Percentiles rank a stretch among this genome's conserved stretches.
These are phyloP conservation scores for Odontarrhena argentea DNA, from an alignment of 345 rosid genomes.

Conservation along the genomic window DNA sequence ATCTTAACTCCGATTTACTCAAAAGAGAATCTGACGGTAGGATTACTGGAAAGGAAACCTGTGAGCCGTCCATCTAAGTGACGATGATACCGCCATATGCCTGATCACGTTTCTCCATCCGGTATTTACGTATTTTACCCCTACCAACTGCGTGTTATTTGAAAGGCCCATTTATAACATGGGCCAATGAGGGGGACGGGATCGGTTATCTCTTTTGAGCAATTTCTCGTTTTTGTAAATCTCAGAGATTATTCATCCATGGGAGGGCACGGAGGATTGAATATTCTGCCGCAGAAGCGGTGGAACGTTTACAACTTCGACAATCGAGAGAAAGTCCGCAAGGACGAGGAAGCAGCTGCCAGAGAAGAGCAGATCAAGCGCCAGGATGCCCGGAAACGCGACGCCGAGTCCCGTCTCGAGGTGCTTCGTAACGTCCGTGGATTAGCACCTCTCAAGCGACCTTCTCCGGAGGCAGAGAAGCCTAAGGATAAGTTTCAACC, in stretches of 20 bases:
- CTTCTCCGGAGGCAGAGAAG: conserved; percentile 33
- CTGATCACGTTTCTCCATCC: too few species aligned
- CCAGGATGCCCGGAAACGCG: conserved; percentile 72
- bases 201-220: too few species aligned
- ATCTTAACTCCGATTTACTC: too few species aligned
- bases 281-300: conserved; percentile 90
- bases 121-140: too few species aligned
- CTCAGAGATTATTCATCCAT: conserved; percentile 15
- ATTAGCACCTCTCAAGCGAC: conserved; percentile 56
- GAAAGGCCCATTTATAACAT: too few species aligned
- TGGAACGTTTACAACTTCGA: conserved; percentile 93
- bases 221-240: too few species aligned
- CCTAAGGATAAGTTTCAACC: conserved; percentile 10
- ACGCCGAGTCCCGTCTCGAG: conserved; percentile 83
- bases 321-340: conserved; percentile 79
- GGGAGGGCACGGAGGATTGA: conserved; percentile 98
- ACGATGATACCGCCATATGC: too few species aligned
- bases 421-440: conserved; percentile 78
- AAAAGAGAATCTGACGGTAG: too few species aligned
- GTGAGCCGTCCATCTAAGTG: too few species aligned
- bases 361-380: conserved; percentile 82
- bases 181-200: too few species aligned
- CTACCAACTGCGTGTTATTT: too few species aligned
- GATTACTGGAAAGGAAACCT: too few species aligned
- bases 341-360: conserved; percentile 89